These are phyloP conservation scores for Pythium vanterpoolii DNA, from an alignment of 352 stramenopile species.

Conservation along the genomic window DNA sequence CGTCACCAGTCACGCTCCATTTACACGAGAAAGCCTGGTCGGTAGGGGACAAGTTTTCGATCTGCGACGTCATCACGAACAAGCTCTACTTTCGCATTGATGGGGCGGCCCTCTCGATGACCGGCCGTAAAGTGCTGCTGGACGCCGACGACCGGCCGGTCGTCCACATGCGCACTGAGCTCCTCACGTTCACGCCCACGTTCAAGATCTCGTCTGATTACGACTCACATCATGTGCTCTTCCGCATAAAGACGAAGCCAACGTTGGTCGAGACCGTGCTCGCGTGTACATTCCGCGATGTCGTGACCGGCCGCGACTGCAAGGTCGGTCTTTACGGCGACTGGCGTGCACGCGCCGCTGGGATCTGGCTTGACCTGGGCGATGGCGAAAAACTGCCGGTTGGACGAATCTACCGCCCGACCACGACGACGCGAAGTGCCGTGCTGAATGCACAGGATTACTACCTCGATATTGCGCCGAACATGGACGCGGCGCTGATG, in stretches of 20 bases:
- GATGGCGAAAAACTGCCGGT: constrained; percentile 15
- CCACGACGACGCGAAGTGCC: constrained; percentile 7
- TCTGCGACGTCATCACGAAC: constrained; percentile 19
- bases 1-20: constrained; percentile 21
- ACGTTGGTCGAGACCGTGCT: constrained; percentile 14
- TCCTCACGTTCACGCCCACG: constrained; percentile 12
- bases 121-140: neutral
- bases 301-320: constrained; percentile 7
- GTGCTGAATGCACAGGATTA: constrained; percentile 22
- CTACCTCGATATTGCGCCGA: constrained; percentile 27
- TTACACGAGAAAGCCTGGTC: constrained; percentile 25
- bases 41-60: constrained; percentile 24
- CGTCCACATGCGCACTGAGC: constrained; percentile 20
- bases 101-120: neutral
- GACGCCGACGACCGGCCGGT: constrained; percentile 2
- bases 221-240: constrained; percentile 2
- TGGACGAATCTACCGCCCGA: constrained; percentile 24
- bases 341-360: constrained; percentile 21
- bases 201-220: constrained; percentile 18
- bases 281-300: constrained; percentile 20
- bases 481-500: constrained; percentile 28
- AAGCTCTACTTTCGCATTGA: constrained; percentile 22
- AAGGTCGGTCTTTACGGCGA: constrained; percentile 19
- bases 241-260: constrained; percentile 20
- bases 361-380: constrained; percentile 25